phyloP scores from a whole-genome alignment of 1,284 basidiomycete species.

The Trichosporon sp. region DNA sequence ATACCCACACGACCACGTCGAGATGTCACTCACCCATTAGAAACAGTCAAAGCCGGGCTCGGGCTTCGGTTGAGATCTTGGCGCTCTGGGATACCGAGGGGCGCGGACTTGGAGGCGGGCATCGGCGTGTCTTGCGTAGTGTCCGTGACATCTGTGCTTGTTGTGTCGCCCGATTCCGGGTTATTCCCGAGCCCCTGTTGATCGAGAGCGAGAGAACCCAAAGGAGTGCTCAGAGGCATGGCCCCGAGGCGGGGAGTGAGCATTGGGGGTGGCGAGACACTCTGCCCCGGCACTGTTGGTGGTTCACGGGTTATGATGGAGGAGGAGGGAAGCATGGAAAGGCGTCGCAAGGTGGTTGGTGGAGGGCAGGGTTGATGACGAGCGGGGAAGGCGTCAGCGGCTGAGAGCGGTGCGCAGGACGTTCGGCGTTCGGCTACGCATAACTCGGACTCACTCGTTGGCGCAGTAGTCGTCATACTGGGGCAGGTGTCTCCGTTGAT shows the following conservation, averaged over 20 bases:
- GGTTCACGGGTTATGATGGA: neutral
- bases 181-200: neutral
- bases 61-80: slow-evolving; percentile 24
- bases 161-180: neutral
- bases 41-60: slow-evolving; percentile 34
- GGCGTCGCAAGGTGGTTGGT: neutral
- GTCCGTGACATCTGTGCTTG: neutral
- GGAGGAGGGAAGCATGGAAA: neutral
- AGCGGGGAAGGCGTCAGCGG: slow-evolving; percentile 15
- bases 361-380: slow-evolving; percentile 19
- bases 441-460: slow-evolving; percentile 12
- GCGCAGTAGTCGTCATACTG: slow-evolving; percentile 18
- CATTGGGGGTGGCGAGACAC: slow-evolving; percentile 31
- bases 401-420: neutral
- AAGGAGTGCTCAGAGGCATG: slow-evolving; percentile 24
- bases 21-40: slow-evolving; percentile 32
- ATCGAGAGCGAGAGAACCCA: slow-evolving; percentile 23
- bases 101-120: neutral
- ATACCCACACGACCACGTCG: neutral
- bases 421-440: neutral
- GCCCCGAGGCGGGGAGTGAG: slow-evolving; percentile 31
- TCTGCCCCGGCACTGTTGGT: slow-evolving; percentile 32
- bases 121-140: slow-evolving; percentile 14
- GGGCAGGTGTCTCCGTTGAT: slow-evolving; percentile 9
- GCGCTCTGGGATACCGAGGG: neutral